Conservation (phyloP, 192 early-diverging fungal species). For the Linnemannia elongata region DNA sequence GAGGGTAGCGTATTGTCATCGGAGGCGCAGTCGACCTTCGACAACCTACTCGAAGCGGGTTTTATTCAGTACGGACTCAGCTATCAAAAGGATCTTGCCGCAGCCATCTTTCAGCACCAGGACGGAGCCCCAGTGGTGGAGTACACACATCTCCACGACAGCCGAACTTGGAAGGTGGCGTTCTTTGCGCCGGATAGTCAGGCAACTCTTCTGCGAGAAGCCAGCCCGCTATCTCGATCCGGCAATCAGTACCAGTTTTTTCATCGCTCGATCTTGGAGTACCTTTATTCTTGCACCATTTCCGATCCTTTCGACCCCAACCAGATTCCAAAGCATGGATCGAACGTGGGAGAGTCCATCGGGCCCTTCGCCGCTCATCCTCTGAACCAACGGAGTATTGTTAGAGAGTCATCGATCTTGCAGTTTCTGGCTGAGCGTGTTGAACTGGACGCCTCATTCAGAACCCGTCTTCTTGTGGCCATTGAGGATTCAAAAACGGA, state of each 20-base stretch:
- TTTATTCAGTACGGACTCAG: neutral
- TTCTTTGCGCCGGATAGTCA: neutral
- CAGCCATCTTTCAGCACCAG: neutral
- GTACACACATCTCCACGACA: neutral
- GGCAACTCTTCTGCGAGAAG: neutral
- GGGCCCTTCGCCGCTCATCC: neutral
- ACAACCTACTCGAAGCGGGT: neutral
- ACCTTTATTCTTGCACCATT: neutral
- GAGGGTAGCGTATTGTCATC: neutral
- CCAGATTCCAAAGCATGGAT: neutral
- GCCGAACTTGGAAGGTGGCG: neutral
- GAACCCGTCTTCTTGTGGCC: neutral
- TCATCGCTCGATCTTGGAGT: conserved; percentile 17
- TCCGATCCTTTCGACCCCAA: neutral
- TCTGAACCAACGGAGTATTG: neutral
- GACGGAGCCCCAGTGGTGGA: neutral
- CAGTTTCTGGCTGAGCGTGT: conserved; percentile 7
- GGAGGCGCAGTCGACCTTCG: neutral
- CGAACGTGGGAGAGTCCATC: neutral
- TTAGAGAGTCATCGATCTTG: neutral
- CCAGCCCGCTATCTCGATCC: neutral
- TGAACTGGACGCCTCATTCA: neutral
- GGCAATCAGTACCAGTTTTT: conserved; percentile 1
- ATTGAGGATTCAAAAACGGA: neutral
- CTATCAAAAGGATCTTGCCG: neutral